Evolutionary conservation across 352 stramenopile genomes (phyloP).

Genomic region (Pythium folliculosum): DNA sequence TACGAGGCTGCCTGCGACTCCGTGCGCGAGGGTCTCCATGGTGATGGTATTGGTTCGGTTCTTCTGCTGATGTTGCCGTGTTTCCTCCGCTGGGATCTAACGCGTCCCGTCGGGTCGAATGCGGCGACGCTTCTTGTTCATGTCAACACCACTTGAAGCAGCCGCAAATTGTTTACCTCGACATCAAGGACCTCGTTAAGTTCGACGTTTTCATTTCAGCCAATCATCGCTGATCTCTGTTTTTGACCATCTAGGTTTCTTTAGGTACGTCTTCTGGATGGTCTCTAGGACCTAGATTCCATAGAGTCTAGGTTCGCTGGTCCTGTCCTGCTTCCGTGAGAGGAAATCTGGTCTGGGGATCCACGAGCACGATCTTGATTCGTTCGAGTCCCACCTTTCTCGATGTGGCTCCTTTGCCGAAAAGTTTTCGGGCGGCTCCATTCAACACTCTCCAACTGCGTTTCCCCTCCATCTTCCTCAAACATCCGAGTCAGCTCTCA

Average conservation of each 20-base stretch:
- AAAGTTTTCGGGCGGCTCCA: not conserved
- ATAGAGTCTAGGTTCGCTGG: no score
- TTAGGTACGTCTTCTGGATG: not conserved
- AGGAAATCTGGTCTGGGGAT: not conserved
- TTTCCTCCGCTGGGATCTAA: not conserved
- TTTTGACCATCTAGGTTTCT: not conserved
- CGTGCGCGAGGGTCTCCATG: conserved; percentile 72
- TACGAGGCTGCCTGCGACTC: conserved; percentile 63
- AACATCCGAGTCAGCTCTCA: not conserved
- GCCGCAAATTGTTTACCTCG: conserved; percentile 16
- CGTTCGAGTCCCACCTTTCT: no score
- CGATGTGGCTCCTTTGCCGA: no score
- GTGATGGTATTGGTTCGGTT: conserved; percentile 3
- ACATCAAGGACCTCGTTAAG: conserved; percentile 2
- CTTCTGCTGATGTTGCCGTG: conserved; percentile 11
- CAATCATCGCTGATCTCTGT: not conserved
- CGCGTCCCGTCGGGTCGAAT: not conserved
- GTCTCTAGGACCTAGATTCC: no score
- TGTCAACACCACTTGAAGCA: conserved; percentile 17
- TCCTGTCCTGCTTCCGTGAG: no score
- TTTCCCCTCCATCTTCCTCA: not conserved
- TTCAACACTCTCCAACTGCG: not conserved
- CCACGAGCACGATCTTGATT: no score
- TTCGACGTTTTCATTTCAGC: not conserved
- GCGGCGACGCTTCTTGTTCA: not conserved